These are phyloP conservation scores for Penicillium simplicissimum DNA, from an alignment of 495 filamentous ascomycete genomes.

Conservation along the genomic window DNA sequence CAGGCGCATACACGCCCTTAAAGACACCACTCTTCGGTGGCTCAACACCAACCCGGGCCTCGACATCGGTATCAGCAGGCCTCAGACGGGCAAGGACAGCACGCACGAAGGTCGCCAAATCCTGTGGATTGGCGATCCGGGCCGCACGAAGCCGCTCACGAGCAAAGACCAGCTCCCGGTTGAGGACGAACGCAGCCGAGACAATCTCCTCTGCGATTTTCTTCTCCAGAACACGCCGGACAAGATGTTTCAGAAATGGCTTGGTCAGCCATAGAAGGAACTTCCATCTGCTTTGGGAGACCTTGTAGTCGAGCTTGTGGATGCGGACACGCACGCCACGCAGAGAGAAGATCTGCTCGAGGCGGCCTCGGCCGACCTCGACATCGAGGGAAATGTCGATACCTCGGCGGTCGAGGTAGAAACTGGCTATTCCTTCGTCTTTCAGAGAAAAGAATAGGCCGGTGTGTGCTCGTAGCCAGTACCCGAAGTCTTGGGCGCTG, in stretches of 20 bases:
- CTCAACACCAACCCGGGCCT: constrained; percentile 66
- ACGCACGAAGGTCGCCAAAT: constrained; percentile 75
- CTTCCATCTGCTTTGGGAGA: constrained; percentile 72
- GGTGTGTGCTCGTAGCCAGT: constrained; percentile 68
- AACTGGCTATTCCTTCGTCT: constrained; percentile 82
- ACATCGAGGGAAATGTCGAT: constrained; percentile 84
- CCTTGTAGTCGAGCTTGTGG: constrained; percentile 80
- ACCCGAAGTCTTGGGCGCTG: constrained; percentile 82
- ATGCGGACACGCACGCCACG: constrained; percentile 73
- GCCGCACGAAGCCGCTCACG: constrained; percentile 84
- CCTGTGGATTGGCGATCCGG: constrained; percentile 76
- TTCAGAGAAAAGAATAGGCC: constrained; percentile 65
- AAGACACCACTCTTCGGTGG: constrained; percentile 69
- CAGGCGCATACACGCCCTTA: constrained; percentile 81
- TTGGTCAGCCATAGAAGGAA: constrained; percentile 82
- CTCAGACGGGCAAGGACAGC: constrained; percentile 75
- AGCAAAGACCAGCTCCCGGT: constrained; percentile 84
- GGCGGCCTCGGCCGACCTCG: constrained; percentile 68
- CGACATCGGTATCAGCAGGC: constrained; percentile 73
- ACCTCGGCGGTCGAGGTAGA: constrained; percentile 80
- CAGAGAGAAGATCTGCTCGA: constrained; percentile 81
- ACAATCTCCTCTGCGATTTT: constrained; percentile 73
- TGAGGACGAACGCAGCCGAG: constrained; percentile 66
- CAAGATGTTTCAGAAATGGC: constrained; percentile 76
- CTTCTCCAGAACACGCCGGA: constrained; percentile 76